Evolutionary conservation across 805 yeast species (phyloP), one percentile per base, ranked within the genome.

Genomic region (Debaryomyces prosopidis): DNA sequence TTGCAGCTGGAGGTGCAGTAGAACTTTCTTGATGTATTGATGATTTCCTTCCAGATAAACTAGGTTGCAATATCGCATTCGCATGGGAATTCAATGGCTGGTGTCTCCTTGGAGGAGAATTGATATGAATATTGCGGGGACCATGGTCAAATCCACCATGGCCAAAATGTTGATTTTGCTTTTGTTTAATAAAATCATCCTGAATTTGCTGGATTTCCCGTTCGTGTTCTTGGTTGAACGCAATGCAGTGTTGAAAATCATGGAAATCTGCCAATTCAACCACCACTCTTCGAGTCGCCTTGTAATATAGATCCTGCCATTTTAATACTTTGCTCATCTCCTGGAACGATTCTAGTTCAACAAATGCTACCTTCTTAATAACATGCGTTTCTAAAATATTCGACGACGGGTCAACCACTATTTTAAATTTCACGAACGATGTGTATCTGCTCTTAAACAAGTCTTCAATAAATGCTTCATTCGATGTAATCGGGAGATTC

Each of bases 401-500:
- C 30, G 67, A 54, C 28, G 66, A 31, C 26, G 81, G 69, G 52
- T 81, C 84, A 71, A 80, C 77, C 53, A 84, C 76, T 16, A 87
- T 68, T 55, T 85, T 84, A 59, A 80, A 77, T 59, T 84, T 83
- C 42, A 72, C 73, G 52, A 69, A 79, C 30, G 73, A 71, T 46
- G 85, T 80, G 56, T 75, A 84, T 49, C 89, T 73, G 45, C 89
- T 80, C 42, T 74, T 69, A 59, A 86, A 82, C 30, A 86, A 66
- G 56, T 85, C 88, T 42, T 71, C 75, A 16, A 85, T 67, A 42
- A 79, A 74, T 42, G 67, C 67, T 17, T 78, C 73, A 42, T 78
- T 73, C 31, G 82, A 74, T 17, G 73, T 73, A 2, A 78, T 68
- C 0, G 90, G 88, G 31, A 87, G 61, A 48, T 82, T 81, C 5